Evolutionary conservation across 331 rosid genomes (phyloP).

Genomic region (Pyrus hybrid): DNA sequence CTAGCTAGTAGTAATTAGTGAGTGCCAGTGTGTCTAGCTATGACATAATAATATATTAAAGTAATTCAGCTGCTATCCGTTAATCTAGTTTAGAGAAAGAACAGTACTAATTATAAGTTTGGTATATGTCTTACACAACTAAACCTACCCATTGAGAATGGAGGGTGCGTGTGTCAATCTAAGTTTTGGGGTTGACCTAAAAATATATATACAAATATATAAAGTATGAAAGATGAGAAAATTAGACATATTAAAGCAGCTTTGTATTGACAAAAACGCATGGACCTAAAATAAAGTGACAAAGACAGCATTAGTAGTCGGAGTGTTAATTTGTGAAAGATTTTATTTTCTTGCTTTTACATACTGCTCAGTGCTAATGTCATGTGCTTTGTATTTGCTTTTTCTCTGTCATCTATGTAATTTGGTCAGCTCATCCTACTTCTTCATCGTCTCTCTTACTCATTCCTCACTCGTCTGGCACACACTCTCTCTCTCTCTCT

Average conservation of each 20-base stretch:
- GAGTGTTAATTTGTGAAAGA: background rate
- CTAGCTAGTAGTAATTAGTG: background rate
- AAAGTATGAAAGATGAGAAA: background rate
- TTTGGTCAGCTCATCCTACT: background rate
- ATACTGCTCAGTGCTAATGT: background rate
- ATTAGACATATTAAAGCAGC: background rate
- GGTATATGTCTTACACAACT: slow-evolving; percentile 19
- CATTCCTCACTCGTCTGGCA: background rate
- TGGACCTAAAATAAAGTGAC: slow-evolving; percentile 11
- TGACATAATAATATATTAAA: background rate
- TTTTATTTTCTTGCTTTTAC: background rate
- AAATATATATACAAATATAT: background rate
- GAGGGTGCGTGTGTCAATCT: slow-evolving; percentile 23
- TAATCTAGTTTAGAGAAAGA: slow-evolving; percentile 16
- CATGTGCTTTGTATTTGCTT: background rate
- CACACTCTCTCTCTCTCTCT: background rate
- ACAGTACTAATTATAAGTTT: slow-evolving; percentile 7
- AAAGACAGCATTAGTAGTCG: background rate
- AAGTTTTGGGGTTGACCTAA: slow-evolving; percentile 41
- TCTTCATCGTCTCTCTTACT: background rate
- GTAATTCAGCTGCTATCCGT: background rate
- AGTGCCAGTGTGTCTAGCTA: background rate
- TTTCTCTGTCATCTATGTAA: background rate
- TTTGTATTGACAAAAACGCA: slow-evolving; percentile 28
- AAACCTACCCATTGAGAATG: slow-evolving; percentile 18